Evolutionary conservation across 345 rosid species (phyloP).

Genomic region (Lepidium didymum): DNA sequence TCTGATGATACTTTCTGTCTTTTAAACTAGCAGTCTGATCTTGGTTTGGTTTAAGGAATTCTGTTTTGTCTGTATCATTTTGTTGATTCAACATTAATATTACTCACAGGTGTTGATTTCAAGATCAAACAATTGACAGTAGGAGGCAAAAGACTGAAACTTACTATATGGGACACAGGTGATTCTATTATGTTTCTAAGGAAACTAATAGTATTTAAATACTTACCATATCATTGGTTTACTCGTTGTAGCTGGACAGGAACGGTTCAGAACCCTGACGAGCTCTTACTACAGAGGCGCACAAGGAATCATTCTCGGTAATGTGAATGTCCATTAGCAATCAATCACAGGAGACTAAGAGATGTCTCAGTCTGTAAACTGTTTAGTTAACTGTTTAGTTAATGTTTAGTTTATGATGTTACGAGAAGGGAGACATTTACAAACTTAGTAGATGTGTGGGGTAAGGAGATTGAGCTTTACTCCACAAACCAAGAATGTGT

Average conservation of each 20-base stretch:
- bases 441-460: constrained; percentile 84
- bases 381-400: neutral
- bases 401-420: constrained; percentile 81
- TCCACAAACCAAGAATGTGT: constrained; percentile 76
- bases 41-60: constrained; percentile 2
- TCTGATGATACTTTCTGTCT: constrained; percentile 9
- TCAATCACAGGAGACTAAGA: neutral
- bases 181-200: neutral
- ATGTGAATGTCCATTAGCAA: constrained; percentile 32
- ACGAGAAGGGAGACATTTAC: constrained; percentile 85
- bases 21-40: neutral
- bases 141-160: constrained; percentile 78
- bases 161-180: constrained; percentile 99
- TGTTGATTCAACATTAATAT: neutral
- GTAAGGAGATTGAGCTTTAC: constrained; percentile 83
- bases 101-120: constrained; percentile 81
- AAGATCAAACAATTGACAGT: constrained; percentile 84
- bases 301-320: constrained; percentile 92
- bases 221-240: neutral
- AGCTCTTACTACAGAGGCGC: constrained; percentile 93
- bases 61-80: neutral
- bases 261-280: constrained; percentile 84
- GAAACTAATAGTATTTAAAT: neutral
- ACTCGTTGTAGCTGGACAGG: constrained; percentile 83
- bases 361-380: neutral